These are phyloP conservation scores for Balansia obtecta DNA, from an alignment of 2,329 filamentous ascomycete genomes.

Conservation along the genomic window DNA sequence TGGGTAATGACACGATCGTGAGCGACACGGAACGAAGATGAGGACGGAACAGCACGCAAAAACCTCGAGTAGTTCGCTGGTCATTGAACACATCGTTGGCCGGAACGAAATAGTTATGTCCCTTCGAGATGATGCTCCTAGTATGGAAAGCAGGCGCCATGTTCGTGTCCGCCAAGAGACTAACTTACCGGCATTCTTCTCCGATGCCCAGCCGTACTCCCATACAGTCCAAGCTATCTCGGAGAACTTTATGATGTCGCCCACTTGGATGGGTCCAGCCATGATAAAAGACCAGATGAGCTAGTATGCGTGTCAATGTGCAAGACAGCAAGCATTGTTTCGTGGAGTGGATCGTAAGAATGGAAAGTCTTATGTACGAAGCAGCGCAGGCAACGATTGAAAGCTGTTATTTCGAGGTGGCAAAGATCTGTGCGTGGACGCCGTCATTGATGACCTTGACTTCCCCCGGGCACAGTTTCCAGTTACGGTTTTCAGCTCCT, in stretches of 20 bases:
- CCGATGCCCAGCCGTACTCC: constrained; percentile 4
- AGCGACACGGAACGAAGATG: background rate
- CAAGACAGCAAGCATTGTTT: background rate
- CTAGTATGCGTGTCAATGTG: background rate
- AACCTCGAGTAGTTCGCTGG: no score
- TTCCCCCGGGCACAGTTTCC: no score
- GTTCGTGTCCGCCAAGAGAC: background rate
- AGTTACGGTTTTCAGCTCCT: no score
- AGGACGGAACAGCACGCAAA: background rate
- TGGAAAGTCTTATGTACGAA: background rate
- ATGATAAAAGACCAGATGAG: background rate
- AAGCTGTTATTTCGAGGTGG: background rate
- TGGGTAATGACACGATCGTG: background rate
- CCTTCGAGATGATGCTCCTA: no score
- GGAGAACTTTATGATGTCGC: constrained; percentile 5
- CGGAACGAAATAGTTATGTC: no score
- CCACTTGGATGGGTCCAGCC: constrained; percentile 6
- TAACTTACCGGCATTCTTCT: constrained; percentile 3
- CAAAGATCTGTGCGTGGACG: background rate
- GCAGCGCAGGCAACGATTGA: background rate
- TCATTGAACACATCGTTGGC: background rate
- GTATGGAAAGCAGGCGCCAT: background rate
- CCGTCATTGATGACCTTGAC: no score
- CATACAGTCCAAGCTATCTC: constrained; percentile 3
- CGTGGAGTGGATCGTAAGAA: background rate